Percentiles rank a stretch among this genome's conserved stretches.
Evolutionary conservation across 2,329 filamentous ascomycete genomes (phyloP).

Genomic region (Colletotrichum sp.): DNA sequence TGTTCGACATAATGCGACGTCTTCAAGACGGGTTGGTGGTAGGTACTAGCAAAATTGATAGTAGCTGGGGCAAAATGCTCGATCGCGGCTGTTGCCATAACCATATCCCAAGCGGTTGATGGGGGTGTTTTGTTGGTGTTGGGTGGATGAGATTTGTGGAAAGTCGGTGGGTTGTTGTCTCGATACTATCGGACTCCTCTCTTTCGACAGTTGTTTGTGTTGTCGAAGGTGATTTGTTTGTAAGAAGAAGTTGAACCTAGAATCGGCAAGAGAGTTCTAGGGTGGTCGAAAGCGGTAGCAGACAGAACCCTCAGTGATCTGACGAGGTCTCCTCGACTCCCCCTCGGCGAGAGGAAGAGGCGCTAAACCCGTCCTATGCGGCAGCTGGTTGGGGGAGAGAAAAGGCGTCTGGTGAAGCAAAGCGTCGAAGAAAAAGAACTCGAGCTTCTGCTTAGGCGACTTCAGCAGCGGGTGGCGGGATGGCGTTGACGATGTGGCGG

Average conservation of each 20-base stretch:
- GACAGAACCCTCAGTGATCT: slow-evolving; percentile 87
- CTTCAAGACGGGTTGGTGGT: slow-evolving; percentile 53
- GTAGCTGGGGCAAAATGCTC: slow-evolving; percentile 55
- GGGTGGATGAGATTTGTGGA: slow-evolving; percentile 9
- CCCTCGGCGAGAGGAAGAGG: slow-evolving; percentile 99
- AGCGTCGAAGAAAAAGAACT: slow-evolving; percentile 56
- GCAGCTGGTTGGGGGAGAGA: slow-evolving; percentile 82
- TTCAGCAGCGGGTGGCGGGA: slow-evolving; percentile 58
- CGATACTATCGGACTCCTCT: slow-evolving; percentile 4
- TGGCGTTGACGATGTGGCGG: slow-evolving; percentile 70
- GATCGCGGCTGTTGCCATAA: slow-evolving; percentile 67
- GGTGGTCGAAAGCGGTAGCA: slow-evolving; percentile 95
- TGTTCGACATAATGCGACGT: slow-evolving; percentile 43
- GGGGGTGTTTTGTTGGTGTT: slow-evolving; percentile 15
- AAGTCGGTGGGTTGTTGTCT: slow-evolving; percentile 20
- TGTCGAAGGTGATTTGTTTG: neutral
- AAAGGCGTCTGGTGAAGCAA: slow-evolving; percentile 52
- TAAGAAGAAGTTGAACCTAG: slow-evolving; percentile 19
- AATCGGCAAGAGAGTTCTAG: slow-evolving; percentile 65
- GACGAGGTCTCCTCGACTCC: slow-evolving; percentile 99
- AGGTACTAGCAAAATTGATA: slow-evolving; percentile 48
- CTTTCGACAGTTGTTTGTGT: slow-evolving; percentile 18
- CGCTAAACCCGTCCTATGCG: slow-evolving; percentile 98
- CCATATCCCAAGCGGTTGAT: slow-evolving; percentile 58
- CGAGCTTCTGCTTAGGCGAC: slow-evolving; percentile 51